Base-by-base conservation (phyloP, 352 stramenopile genomes). In the Phytophthora multivora region DNA sequence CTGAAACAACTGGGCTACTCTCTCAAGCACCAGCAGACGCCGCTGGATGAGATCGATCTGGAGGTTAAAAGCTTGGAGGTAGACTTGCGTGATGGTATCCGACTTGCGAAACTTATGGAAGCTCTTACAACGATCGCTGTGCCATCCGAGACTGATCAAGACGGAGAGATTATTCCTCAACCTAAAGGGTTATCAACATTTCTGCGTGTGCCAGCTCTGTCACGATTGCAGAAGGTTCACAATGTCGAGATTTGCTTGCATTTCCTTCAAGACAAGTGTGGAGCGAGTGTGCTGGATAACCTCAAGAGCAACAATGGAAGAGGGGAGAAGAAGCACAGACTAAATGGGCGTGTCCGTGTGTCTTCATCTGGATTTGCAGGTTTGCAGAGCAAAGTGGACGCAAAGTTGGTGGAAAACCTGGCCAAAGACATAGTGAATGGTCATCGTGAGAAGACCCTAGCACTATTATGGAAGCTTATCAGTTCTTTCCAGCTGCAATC, bases 31-130 rank as follows among this genome's bases (percentile, higher is more conserved):
- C 69, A 94, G 28, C 97, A 99, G 74, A 88, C 83, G 8, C 75
- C 91, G 1, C 62, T 99, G 33, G 96, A 99, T 62, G 97, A 99
- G 69, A 88, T 98, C 40, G 83, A 99, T 63, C 91, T 98, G 39
- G 72, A 84, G 50, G 81, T 99, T 31, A 83, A 65, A 5, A 98
- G 98, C 66, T 66, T 99, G 7, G 89, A 95, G 3, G 80, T 89
- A 0, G 97, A 99, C 80, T 66, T 99, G 39, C 90, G 97, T n/a
- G 97, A 99, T 79, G 97, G 97, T 16, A 81, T 98, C 19, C 75
- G 95, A 16, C 72, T 99, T 4, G 88, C 90, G 0, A 96, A 96
- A 53, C 77, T 99, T 23, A 83, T 98, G 57, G 97, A 99, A 56
- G 80, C 90, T 10, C 60, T 99, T 7, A 93, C 89, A 4, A 93